Evolutionary conservation across 768 basidiomycete genomes (phyloP), one percentile per base, ranked within the genome.

Genomic region (Mycena rosella): DNA sequence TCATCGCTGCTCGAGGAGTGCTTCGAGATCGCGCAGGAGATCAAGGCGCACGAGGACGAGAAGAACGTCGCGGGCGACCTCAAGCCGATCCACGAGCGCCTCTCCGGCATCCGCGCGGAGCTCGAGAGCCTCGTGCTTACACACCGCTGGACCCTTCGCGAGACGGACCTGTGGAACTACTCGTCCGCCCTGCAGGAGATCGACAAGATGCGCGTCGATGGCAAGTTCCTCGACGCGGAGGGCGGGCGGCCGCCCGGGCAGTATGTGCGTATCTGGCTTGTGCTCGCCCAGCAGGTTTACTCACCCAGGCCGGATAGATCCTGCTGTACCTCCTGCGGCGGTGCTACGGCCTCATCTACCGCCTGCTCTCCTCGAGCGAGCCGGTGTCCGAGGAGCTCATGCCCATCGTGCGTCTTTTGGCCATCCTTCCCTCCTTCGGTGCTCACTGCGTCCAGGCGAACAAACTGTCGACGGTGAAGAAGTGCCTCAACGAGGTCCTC

Each of bases 321-420:
- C 82, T 99, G 49, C 85, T 99, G 26, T 99, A 98, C 78, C 87
- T 98, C 40, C 84, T 99, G 59, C 84, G 97, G 73, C 88, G 97
- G 76, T 99, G 98, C 83, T 96, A 99, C 78, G 97, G 97, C 68
- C 86, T 98, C 57, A 96, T 98, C 72, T 99, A 98, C 78, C 88
- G 92, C 30, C 79, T 99, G 54, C 87, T 99, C 68, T 96, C 96
- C 27, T 96, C 96, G 22, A 95, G 94, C 69, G 97, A 98, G 80
- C 98, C 98, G 0, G 96, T 99, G 3, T 97, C 96, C 0, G 98
- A 99, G 79, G 98, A 99, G 78, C 82, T 99, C 18, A 99, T 98
- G 94, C 96, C 96, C 7, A 88, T 98, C 42, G 96, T 96, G 78
- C 44, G 75, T 68, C 32, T 18, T 2, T 9, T 34, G 10, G n/a